A percentile compares a stretch with the other conserved stretches of the same genome.
phyloP scores from a whole-genome alignment of 176 grass and related monocot species.

The Alloteropsis semialata region DNA sequence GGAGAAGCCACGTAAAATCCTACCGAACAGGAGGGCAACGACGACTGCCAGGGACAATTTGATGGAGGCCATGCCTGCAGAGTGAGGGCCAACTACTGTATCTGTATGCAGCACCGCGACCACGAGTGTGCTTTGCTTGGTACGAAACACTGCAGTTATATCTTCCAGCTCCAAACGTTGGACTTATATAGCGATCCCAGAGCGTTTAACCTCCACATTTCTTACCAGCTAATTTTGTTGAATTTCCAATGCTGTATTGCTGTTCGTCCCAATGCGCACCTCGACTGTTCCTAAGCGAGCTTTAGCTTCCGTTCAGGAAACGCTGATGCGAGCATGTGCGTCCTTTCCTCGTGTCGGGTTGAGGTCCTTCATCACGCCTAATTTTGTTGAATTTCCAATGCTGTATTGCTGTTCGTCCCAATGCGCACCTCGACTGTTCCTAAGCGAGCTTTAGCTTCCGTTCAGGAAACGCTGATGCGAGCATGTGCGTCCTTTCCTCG shows the following conservation, averaged over 20 bases:
- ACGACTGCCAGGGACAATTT: neutral
- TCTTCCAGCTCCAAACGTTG: too few relatives aligned
- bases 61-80: neutral
- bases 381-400: too few relatives aligned
- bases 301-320: neutral
- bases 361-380: neutral
- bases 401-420: neutral
- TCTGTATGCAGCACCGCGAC: neutral
- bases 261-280: neutral
- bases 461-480: neutral
- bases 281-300: neutral
- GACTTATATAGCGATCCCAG: neutral
- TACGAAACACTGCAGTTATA: neutral
- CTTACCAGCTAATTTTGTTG: neutral
- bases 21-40: neutral
- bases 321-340: neutral
- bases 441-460: neutral
- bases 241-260: too few relatives aligned
- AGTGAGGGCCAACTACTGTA: too few relatives aligned
- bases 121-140: neutral
- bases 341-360: neutral
- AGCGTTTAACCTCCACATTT: neutral
- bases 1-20: neutral
- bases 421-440: neutral
- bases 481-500: neutral